These are phyloP conservation scores for Seminavis robusta DNA, from an alignment of 108 stramenopile genomes.

Conservation along the genomic window DNA sequence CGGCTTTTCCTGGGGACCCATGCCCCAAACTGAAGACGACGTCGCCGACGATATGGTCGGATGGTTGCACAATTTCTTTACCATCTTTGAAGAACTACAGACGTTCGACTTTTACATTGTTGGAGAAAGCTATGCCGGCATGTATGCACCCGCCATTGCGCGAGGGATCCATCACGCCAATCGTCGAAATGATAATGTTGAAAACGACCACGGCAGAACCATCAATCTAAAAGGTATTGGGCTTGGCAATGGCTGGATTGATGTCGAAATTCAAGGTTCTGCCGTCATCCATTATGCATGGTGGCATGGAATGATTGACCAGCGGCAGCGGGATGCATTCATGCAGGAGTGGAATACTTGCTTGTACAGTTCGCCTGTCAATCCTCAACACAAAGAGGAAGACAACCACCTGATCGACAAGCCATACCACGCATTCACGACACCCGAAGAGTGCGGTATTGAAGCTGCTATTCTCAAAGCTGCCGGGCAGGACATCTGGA, in stretches of 20 bases:
- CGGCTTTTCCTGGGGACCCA: conserved; percentile 61
- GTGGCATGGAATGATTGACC: conserved; percentile 80
- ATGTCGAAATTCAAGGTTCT: conserved; percentile 59
- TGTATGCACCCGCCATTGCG: conserved; percentile 73
- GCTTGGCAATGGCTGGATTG: conserved; percentile 72
- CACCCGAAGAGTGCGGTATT: conserved; percentile 71
- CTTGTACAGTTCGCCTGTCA: conserved; percentile 10
- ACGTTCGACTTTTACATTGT: conserved; percentile 60
- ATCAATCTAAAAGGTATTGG: conserved; percentile 53
- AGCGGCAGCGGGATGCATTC: conserved; percentile 27
- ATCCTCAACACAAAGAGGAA: too few relatives aligned
- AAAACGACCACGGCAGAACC: neutral
- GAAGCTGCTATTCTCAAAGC: conserved; percentile 45
- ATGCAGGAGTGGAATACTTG: conserved; percentile 51
- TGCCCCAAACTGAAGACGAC: conserved; percentile 43
- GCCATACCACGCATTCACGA: conserved; percentile 60
- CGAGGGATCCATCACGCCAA: conserved; percentile 49
- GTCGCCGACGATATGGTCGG: conserved; percentile 31
- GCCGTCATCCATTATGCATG: conserved; percentile 66
- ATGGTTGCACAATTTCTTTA: conserved; percentile 46
- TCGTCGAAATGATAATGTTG: neutral
- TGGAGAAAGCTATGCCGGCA: conserved; percentile 83
- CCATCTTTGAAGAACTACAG: conserved; percentile 17
- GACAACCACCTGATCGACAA: neutral
- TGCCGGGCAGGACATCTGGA: conserved; percentile 34